Evolutionary conservation across 2,329 filamentous ascomycete genomes (phyloP).

Genomic region (Penicillium fuscoglaucum): DNA sequence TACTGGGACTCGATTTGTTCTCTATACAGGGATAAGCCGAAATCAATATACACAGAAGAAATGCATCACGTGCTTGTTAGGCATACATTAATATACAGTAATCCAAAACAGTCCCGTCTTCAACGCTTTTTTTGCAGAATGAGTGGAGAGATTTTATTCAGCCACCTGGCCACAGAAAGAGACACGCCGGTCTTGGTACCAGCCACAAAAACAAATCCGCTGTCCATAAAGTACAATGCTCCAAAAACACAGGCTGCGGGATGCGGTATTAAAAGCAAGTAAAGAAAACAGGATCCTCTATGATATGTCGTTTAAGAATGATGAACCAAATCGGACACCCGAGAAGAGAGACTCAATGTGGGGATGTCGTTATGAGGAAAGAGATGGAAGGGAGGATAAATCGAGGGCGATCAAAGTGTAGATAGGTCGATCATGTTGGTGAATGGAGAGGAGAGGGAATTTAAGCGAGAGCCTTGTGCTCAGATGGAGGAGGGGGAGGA

Average conservation of each 20-base stretch:
- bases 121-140: conserved; percentile 20
- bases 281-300: conserved; percentile 32
- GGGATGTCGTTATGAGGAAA: conserved; percentile 24
- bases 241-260: conserved; percentile 25
- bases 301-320: conserved; percentile 38
- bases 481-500: conserved; percentile 38
- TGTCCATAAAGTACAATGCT: conserved; percentile 31
- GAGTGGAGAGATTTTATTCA: conserved; percentile 19
- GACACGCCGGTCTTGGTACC: conserved; percentile 1
- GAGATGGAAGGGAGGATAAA: conserved; percentile 18
- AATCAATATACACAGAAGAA: not conserved
- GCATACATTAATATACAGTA: conserved; percentile 39
- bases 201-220: conserved; percentile 28
- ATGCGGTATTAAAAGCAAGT: conserved; percentile 29
- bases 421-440: not conserved
- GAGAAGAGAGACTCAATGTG: conserved; percentile 40
- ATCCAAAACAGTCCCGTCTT: conserved; percentile 16
- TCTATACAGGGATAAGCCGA: not conserved
- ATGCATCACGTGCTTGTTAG: conserved; percentile 34
- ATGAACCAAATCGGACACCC: conserved; percentile 40
- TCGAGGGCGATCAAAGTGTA: conserved; percentile 16
- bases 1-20: not conserved
- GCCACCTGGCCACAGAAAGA: not conserved
- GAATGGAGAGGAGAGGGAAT: conserved; percentile 3
- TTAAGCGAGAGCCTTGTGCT: conserved; percentile 41